Conservation (phyloP, 2,329 filamentous ascomycete species). For the Colletotrichum kahawae region DNA sequence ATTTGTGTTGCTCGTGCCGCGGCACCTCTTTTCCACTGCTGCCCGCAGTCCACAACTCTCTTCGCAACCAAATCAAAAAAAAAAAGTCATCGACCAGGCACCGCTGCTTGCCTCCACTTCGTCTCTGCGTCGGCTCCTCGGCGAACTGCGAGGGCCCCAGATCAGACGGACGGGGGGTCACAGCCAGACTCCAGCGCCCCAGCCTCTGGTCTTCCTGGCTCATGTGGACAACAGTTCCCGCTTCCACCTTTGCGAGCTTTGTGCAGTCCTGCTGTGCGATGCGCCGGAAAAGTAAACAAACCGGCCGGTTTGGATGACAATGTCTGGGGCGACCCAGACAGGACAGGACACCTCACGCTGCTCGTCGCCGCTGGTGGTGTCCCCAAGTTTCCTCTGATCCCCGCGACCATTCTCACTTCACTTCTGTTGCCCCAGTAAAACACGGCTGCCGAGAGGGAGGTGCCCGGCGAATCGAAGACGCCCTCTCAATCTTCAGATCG, state of each 20-base stretch:
- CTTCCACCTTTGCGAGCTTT: neutral
- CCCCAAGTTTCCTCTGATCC: neutral
- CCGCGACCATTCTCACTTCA: neutral
- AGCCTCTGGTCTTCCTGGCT: neutral
- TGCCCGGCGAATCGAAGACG: neutral
- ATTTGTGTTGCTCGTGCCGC: neutral
- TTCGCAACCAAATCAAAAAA: neutral
- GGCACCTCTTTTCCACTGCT: neutral
- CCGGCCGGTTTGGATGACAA: neutral
- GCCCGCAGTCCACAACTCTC: neutral
- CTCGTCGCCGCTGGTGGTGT: neutral
- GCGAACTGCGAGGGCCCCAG: conserved; percentile 17
- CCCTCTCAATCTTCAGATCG: neutral
- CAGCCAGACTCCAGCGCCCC: neutral
- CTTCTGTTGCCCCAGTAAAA: conserved; percentile 14
- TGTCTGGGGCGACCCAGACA: neutral
- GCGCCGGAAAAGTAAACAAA: neutral
- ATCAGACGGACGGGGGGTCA: conserved; percentile 2
- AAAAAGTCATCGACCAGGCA: neutral
- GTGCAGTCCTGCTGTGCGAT: neutral
- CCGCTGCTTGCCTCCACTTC: conserved; percentile 5
- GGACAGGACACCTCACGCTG: neutral
- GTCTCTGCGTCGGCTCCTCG: conserved; percentile 14
- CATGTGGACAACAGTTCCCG: neutral
- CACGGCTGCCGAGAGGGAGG: conserved; percentile 10